Evolutionary conservation across 768 basidiomycete genomes (phyloP).

Genomic region (Lactifluus echinatus): DNA sequence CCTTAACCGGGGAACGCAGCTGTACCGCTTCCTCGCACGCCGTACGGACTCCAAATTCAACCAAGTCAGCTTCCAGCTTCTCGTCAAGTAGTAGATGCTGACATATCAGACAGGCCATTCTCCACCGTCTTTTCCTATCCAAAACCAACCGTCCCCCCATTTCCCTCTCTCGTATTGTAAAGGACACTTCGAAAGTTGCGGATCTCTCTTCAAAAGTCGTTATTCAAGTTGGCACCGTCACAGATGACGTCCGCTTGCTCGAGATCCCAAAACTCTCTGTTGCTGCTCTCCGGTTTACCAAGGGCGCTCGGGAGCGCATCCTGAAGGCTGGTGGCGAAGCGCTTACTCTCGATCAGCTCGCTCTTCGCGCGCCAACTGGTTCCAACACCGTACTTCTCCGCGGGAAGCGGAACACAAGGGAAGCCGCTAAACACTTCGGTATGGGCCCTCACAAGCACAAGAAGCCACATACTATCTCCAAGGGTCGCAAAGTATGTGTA

Average conservation of each 20-base stretch:
- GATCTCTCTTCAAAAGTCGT: constrained; percentile 76
- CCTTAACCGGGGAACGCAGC: constrained; percentile 37
- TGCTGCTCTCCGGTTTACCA: constrained; percentile 93
- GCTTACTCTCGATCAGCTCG: constrained; percentile 94
- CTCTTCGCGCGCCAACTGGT: constrained; percentile 88
- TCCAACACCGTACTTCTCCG: constrained; percentile 90
- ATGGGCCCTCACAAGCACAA: constrained; percentile 98
- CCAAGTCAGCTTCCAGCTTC: constrained; percentile 46
- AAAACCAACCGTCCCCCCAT: constrained; percentile 96
- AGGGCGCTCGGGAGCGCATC: constrained; percentile 89
- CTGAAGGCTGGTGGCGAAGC: constrained; percentile 91
- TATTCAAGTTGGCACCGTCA: constrained; percentile 86
- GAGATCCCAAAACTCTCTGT: constrained; percentile 85
- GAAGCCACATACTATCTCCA: constrained; percentile 92
- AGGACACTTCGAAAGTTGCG: constrained; percentile 60
- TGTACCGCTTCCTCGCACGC: constrained; percentile 98
- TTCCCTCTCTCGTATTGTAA: constrained; percentile 86
- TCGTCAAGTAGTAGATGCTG: constrained; percentile 17
- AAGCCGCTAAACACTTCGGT: constrained; percentile 97
- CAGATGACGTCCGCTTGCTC: constrained; percentile 86
- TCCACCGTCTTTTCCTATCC: constrained; percentile 93
- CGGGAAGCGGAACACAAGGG: constrained; percentile 87
- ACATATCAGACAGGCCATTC: constrained; percentile 57
- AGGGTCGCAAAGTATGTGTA: constrained; percentile 79
- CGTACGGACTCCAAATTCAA: constrained; percentile 95